A percentile compares a stretch with the other conserved stretches of the same genome.
Evolutionary conservation across 2,329 filamentous ascomycete species (phyloP).

Genomic region (Salinomyces thailandicus): DNA sequence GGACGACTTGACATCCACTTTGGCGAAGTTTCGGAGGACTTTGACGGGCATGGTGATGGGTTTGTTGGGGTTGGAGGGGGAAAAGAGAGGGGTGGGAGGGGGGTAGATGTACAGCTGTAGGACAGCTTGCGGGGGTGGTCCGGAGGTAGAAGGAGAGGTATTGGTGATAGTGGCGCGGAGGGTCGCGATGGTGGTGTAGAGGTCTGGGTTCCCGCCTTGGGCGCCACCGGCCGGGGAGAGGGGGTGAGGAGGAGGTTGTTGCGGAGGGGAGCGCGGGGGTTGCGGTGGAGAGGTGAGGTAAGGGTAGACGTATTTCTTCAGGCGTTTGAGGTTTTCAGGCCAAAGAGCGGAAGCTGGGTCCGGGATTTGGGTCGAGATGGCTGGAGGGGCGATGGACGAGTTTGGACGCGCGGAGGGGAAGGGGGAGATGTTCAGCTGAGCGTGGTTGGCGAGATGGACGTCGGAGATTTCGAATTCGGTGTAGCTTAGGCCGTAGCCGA

Average conservation of each 20-base stretch:
- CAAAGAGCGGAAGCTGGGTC: constrained; percentile 48
- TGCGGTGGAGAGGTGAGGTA: constrained; percentile 43
- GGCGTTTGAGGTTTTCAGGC: constrained; percentile 48
- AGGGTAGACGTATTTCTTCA: constrained; percentile 64
- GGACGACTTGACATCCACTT: constrained; percentile 23
- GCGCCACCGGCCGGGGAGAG: constrained; percentile 58
- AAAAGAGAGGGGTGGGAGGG: constrained; percentile 21
- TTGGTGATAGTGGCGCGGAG: constrained; percentile 49
- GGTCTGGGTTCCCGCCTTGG: constrained; percentile 56
- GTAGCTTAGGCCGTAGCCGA: constrained; percentile 78
- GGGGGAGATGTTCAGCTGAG: constrained; percentile 29
- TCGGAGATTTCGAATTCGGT: constrained; percentile 58
- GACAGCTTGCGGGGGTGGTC: constrained; percentile 42
- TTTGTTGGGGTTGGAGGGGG: constrained; percentile 10
- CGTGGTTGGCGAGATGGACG: constrained; percentile 29
- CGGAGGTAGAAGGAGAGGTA: constrained; percentile 28
- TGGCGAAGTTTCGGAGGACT: constrained; percentile 37
- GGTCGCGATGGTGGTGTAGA: constrained; percentile 48
- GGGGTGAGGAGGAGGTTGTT: constrained; percentile 25
- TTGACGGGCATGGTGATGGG: constrained; percentile 35
- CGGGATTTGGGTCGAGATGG: constrained; percentile 47
- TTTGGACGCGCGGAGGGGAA: constrained; percentile 20
- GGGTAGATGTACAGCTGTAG: constrained; percentile 48
- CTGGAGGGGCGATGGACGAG: constrained; percentile 39
- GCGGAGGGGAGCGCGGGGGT: neutral